Evolutionary conservation across 176 grass and related monocot genomes (phyloP), one percentile per base, ranked within the genome.

Genomic region (Poa annua): DNA sequence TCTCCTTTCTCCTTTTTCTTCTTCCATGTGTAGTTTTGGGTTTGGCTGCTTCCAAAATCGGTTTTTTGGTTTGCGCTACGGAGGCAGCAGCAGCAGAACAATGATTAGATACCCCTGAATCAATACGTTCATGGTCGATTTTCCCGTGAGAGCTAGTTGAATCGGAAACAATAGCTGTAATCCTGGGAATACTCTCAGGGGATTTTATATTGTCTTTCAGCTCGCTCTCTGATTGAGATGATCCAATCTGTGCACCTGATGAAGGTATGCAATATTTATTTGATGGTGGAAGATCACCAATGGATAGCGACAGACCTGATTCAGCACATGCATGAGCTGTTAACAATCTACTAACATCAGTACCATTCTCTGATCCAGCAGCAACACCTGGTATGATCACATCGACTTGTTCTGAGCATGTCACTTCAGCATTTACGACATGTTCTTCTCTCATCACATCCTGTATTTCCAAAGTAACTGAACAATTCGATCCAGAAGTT

Each of bases 1-100:
- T 79, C 29, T 93, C 88, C 81, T 89, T 93, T 86, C 74, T 73
- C 45, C 83, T 91, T 78, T 86, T 97, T 71, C 75, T 91, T 74
- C 55, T 70, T 79, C 55, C 86, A 56, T 51, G 50, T 0, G 24
- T 75, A 77, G 51, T 52, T 83, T 69, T 90, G 59, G 32, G 66
- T 84, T 93, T 97, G 10, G 52, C 41, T 53, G 41, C 75, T 57
- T 91, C 91, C 41, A 83, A 52, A 34, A 62, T 75, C 78, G 59
- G 20, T 0, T 89, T 97, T 67, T 97, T 88, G 56, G 45, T 90
- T 59, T 66, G 76, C 59, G 66, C 64, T 22, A 82, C 34, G 24
- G 64, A 77, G 76, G 74, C 2, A 71, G 78, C 5, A 6, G 36
- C 57, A 9, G 24, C 39, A 60, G 65, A 66, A 26, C 50, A 83